These are phyloP conservation scores for Hevea brasiliensis DNA, from an alignment of 345 rosid genomes.

Conservation along the genomic window DNA sequence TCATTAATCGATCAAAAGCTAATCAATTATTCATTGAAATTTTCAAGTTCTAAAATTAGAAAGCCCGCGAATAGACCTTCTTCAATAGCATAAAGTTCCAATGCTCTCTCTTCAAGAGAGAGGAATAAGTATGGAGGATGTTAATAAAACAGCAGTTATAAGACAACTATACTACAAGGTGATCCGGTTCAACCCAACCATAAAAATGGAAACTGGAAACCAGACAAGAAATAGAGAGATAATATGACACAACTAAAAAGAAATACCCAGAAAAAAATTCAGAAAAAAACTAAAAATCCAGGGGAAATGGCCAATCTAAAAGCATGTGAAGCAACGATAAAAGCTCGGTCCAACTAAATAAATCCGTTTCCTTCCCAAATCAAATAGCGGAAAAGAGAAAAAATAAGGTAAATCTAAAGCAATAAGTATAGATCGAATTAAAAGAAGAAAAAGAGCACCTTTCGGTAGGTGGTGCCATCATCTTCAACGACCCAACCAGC, in stretches of 20 bases:
- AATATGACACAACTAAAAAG: neutral
- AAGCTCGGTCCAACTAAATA: conserved; percentile 12
- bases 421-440: conserved; percentile 25
- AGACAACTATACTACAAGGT: neutral
- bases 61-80: neutral
- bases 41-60: neutral
- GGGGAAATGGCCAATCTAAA: neutral
- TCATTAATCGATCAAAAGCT: neutral
- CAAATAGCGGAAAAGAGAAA: neutral
- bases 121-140: too few relatives aligned
- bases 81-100: too few relatives aligned
- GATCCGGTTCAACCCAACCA: neutral
- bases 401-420: neutral
- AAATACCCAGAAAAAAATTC: neutral
- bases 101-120: too few relatives aligned
- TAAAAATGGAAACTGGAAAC: neutral
- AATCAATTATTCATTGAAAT: neutral
- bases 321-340: neutral
- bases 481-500: conserved; percentile 98
- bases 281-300: neutral
- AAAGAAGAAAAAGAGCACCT: conserved; percentile 40
- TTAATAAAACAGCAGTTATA: neutral
- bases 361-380: conserved; percentile 8
- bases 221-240: too few relatives aligned
- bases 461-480: conserved; percentile 93